phyloP scores from a whole-genome alignment of 2,329 filamentous ascomycete genomes.

The Leptographium wingfieldii region DNA sequence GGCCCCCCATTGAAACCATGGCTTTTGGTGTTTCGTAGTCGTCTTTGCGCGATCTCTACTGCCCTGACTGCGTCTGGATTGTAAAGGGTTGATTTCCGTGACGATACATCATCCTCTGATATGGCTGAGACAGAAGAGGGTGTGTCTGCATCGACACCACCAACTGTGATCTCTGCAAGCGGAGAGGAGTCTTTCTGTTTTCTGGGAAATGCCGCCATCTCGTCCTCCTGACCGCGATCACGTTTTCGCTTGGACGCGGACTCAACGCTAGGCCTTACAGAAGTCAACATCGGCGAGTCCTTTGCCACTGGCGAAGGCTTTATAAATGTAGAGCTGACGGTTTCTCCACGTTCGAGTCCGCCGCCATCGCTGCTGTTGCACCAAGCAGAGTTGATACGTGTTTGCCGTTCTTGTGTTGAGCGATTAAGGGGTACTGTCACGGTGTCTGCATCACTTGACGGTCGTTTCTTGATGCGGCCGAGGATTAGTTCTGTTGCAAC shows the following conservation, averaged over 20 bases:
- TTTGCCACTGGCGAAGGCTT: neutral
- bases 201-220: neutral
- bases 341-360: neutral
- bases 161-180: neutral
- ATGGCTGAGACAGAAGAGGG: neutral
- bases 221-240: neutral
- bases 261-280: neutral
- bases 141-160: neutral
- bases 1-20: conserved; percentile 46
- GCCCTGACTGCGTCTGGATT: conserved; percentile 41
- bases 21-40: conserved; percentile 23
- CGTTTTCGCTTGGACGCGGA: neutral
- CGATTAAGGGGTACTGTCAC: neutral
- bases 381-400: neutral
- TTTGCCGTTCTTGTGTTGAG: neutral
- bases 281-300: neutral
- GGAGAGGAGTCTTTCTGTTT: neutral
- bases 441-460: neutral
- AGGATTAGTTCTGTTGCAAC: neutral
- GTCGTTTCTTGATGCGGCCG: neutral
- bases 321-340: neutral
- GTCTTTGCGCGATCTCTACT: neutral
- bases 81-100: conserved; percentile 22
- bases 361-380: neutral
- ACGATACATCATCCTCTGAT: neutral